Base-by-base conservation (phyloP, 495 filamentous ascomycete genomes). In the Pseudomonodictys pantanalensis region DNA sequence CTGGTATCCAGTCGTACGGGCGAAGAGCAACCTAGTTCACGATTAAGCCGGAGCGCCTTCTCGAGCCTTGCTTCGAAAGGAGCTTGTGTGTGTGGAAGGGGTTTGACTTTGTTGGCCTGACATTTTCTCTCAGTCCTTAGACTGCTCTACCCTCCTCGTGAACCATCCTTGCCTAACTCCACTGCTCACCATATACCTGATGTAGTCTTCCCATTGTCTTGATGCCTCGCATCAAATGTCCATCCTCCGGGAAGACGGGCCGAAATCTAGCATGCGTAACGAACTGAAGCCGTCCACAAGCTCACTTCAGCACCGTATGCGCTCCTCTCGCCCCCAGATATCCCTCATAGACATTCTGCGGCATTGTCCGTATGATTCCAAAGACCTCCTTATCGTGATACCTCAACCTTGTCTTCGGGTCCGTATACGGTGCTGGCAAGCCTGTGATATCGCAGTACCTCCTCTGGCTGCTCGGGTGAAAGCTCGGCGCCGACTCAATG, bases 401-500 rank as follows among this genome's bases (percentile, higher is more conserved):
- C 30, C 91, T 79, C 63, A 98, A 72, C 46, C 91, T 82, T 11
- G 91, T 92, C 78, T 97, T 97, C 7, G 93, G 93, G 68, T 97
- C 92, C 9, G 89, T 86, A 60, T 98, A 98, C 17, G 86, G 83
- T 17, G 90, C 90, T 10, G 89, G 81, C 61, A 97, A 74, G 18
- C 95, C 95, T 6, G 93, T 97, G 69, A 97, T 81, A 72, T 97
- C 95, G 77, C 95, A 97, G 73, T 97, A 97, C 58, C 85, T 86
- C 65, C 81, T 88, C 66, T 85, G 77, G 62, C 87, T 83, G 17
- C 86, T 85, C 4, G 86, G 83, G 60, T 83, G 83, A 29, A 96
- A 73, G 38, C 86, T 89, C 12, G 95, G 92, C 2, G 92, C 90
- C 15, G 88, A 88, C 65, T 96, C 92, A 65, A 98, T 92, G 67